Evolutionary conservation across 805 yeast species (phyloP).

Genomic region (Blastobotrys chiropterorum): DNA sequence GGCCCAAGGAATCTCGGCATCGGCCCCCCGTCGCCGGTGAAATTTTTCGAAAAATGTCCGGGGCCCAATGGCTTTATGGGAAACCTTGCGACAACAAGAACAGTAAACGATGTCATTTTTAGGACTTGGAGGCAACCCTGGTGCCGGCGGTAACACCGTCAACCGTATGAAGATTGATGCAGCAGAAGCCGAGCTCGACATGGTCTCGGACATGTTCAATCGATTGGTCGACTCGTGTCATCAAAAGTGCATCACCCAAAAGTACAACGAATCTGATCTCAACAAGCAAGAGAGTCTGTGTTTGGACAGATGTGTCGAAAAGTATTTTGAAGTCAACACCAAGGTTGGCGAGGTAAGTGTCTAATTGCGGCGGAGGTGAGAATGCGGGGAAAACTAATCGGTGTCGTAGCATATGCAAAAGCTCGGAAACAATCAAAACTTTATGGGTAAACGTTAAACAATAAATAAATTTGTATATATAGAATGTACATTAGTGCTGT

Average conservation of each 20-base stretch:
- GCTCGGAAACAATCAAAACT: constrained; percentile 33
- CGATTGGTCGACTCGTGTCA: constrained; percentile 83
- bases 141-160: constrained; percentile 29
- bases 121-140: constrained; percentile 49
- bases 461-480: constrained; percentile 2
- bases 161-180: constrained; percentile 43
- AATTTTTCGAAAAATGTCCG: neutral
- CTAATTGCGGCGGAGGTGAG: neutral
- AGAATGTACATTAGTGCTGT: neutral
- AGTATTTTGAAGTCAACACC: constrained; percentile 89
- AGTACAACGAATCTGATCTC: constrained; percentile 67
- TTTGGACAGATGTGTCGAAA: constrained; percentile 78
- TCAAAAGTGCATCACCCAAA: constrained; percentile 63
- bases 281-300: constrained; percentile 79
- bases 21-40: neutral
- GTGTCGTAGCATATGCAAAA: constrained; percentile 42
- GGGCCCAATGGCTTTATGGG: neutral
- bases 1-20: neutral
- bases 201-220: constrained; percentile 98
- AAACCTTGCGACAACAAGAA: neutral
- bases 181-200: constrained; percentile 95
- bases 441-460: constrained; percentile 19
- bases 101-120: constrained; percentile 31
- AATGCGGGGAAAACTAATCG: neutral
- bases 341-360: constrained; percentile 71